Evolutionary conservation across 1,284 basidiomycete genomes (phyloP), one percentile per base, ranked within the genome.

Genomic region (Ceratobasidium sp.): DNA sequence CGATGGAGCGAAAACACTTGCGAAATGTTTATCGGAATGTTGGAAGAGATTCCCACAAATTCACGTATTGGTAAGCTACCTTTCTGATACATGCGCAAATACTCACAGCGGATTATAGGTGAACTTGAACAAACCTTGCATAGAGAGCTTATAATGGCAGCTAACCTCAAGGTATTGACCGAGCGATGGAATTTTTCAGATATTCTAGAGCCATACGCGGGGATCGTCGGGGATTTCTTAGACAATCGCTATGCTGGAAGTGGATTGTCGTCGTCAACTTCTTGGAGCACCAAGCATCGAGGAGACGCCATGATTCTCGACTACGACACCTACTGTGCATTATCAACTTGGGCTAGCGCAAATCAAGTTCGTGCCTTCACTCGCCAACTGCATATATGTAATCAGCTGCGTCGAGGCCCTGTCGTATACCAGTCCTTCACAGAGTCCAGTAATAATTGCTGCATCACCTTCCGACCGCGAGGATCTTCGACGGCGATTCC

Each of bases 1-100:
- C 60, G 40, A 1, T 66, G 20, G 13, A 66, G 42, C 44, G 64
- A 66, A 26, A 66, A 46, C 61, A 68, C 79, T 3, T 61, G 40
- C 60, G 79, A 79, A 56, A 53, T 77, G 39, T 66, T 78, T 28
- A 79, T 67, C 26, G 77, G 77, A 1, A 64, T 64, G 6, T 23
- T 79, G 7, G 56, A 79, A 23, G 64, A 75, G 4, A 53, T 73
- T 1, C 26, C 53, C 5, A 70, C 51, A 28, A 78, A 79, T 46
- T 58, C 15, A 5, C 40, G 42, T 4, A 68, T 71, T 33, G 75
- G 76, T 77, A 49, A 28, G 18, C 20, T 60, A 60, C n/a, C n/a
- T n/a, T n/a, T n/a, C 3, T 9, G 33, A 26, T 28, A 53, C 6
- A n/a, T 6, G 7, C 20, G 4, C n/a, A 23, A 67, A 9, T 12